Evolutionary conservation across 2,329 filamentous ascomycete genomes (phyloP).

Genomic region (Alternaria longipes): DNA sequence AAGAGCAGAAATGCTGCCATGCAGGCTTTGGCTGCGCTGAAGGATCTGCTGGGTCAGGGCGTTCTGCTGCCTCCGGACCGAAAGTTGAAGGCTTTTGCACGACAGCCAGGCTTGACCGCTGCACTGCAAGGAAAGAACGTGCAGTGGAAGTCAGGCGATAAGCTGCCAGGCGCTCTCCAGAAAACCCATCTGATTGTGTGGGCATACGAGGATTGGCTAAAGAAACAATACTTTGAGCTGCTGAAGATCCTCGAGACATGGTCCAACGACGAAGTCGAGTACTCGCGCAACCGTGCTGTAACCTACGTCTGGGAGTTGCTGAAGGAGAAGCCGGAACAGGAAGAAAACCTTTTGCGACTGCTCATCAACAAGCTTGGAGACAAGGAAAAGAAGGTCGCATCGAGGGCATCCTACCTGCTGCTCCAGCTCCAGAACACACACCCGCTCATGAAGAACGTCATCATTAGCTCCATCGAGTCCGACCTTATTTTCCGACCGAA

Average conservation of each 20-base stretch:
- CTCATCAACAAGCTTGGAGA: slow-evolving; percentile 98
- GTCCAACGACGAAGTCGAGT: slow-evolving; percentile 95
- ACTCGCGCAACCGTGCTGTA: slow-evolving; percentile 84
- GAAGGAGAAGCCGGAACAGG: slow-evolving; percentile 96
- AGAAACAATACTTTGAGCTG: slow-evolving; percentile 91
- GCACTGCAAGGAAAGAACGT: slow-evolving; percentile 70
- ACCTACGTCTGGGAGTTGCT: slow-evolving; percentile 92
- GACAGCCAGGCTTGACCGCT: slow-evolving; percentile 78
- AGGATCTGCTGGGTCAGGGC: slow-evolving; percentile 92
- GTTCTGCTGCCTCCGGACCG: slow-evolving; percentile 83
- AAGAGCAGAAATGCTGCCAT: slow-evolving; percentile 92
- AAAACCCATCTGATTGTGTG: slow-evolving; percentile 83
- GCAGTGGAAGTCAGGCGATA: slow-evolving; percentile 74
- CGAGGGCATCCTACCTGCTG: slow-evolving; percentile 90
- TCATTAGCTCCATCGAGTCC: slow-evolving; percentile 84
- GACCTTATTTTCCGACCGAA: slow-evolving; percentile 88
- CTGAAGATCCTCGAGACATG: slow-evolving; percentile 90
- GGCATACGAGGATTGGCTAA: slow-evolving; percentile 95
- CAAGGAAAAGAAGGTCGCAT: slow-evolving; percentile 93
- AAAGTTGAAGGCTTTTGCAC: slow-evolving; percentile 79
- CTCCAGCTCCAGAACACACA: slow-evolving; percentile 89
- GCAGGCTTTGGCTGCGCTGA: slow-evolving; percentile 88
- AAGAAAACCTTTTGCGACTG: slow-evolving; percentile 88
- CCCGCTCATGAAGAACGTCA: slow-evolving; percentile 90
- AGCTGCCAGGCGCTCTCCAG: slow-evolving; percentile 76